Base-by-base conservation (phyloP, 371 early-diverging fungal genomes). In the Mucor indicus region DNA sequence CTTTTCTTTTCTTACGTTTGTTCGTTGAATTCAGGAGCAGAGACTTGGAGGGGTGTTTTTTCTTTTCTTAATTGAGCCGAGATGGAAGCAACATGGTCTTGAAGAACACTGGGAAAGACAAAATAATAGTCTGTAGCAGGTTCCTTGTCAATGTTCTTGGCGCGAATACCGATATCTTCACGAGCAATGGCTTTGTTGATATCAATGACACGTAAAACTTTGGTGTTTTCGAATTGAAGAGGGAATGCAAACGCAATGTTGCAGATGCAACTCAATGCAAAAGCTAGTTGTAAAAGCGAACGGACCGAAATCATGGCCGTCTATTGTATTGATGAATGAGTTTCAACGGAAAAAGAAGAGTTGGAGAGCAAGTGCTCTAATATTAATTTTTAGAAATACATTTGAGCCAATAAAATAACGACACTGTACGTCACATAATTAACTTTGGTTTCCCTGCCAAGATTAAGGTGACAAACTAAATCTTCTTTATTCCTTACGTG, bases 191-290 rank as follows among this genome's bases (percentile, higher is more conserved):
- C 63, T 23, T 60, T 59, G 8, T 83, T 69, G 23, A 89, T 64
- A 50, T 89, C 88, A 39, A 91, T 40, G 24, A 75, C 69, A 24
- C 89, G 83, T 38, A 79, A 62, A 16, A 83, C 59, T 56, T 87
- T 87, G 35, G 57, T 58, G 62, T 85, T 86, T 50, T 64, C 65
- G 55, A 81, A 70, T 30, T 64, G 53, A 21, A 60, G 55, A 20
- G 80, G 73, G 31, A 64, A 53, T 5, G 73, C 50, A 24, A 40
- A 38, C 5, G 22, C 43, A 15, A 50, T 24, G 27, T 55, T 51
- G 22, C 6, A 17, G 27, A 38, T 32, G 32, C 42, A 50, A 17
- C 48, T 24, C 8, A 55, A 41, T 31, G 55, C 50, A 12, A 55
- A 33, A 27, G 50, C 16, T 38, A 53, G 22, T 16, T 56, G 35